phyloP scores from a whole-genome alignment of 257 asterid genomes.

The Echites panduratus region DNA sequence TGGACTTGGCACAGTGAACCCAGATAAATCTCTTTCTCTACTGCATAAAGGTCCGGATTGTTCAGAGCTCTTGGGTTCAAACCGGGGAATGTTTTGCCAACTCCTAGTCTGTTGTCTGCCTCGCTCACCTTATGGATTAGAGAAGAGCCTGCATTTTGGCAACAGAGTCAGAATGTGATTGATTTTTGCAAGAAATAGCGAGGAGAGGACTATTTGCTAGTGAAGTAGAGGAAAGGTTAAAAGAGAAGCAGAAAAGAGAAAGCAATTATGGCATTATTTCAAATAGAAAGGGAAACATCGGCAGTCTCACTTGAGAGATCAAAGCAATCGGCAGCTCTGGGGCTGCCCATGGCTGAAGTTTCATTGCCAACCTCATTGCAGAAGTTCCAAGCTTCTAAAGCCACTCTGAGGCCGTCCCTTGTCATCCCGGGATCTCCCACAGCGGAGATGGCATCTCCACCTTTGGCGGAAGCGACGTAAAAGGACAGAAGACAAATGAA shows the following conservation, averaged over 20 bases:
- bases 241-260: neutral
- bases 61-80: conserved; percentile 27
- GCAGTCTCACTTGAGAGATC: conserved; percentile 22
- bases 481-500: neutral
- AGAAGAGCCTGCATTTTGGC: conserved; percentile 18
- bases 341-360: conserved; percentile 57
- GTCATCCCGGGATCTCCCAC: conserved; percentile 74
- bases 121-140: conserved; percentile 48
- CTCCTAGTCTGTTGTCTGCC: conserved; percentile 50
- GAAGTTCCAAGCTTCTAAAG: conserved; percentile 58
- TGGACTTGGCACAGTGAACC: conserved; percentile 54
- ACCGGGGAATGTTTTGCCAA: conserved; percentile 46
- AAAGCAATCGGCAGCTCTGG: conserved; percentile 70
- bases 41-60: conserved; percentile 56
- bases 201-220: neutral
- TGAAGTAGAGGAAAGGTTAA: neutral
- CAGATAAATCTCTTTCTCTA: conserved; percentile 55
- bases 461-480: neutral
- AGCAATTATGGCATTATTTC: neutral
- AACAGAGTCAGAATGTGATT: neutral
- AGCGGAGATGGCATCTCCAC: conserved; percentile 24
- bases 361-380: conserved; percentile 65
- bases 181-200: neutral
- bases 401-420: conserved; percentile 55
- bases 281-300: neutral